Evolutionary conservation across 2,329 filamentous ascomycete species (phyloP).

Genomic region (Aspergillus glaucus): DNA sequence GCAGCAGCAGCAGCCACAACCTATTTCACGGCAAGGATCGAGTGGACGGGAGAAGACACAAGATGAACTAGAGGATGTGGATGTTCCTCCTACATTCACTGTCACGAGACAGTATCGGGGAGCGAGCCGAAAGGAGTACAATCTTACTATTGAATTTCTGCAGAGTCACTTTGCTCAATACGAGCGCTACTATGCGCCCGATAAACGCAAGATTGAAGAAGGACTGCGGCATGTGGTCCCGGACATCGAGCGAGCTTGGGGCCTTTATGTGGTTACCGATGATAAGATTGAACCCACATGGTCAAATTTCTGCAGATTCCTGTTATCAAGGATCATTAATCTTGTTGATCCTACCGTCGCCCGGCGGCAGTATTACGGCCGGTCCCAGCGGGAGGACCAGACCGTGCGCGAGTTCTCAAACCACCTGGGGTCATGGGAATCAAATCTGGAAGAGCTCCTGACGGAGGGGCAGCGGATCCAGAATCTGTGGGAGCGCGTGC

Average conservation of each 20-base stretch:
- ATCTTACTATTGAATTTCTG: neutral
- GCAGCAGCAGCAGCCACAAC: neutral
- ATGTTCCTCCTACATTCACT: neutral
- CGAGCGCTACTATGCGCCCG: neutral
- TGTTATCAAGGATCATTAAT: neutral
- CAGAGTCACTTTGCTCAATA: neutral
- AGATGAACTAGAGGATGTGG: neutral
- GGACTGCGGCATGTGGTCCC: neutral
- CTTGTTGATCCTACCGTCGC: neutral
- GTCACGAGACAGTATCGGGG: neutral
- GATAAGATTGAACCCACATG: neutral
- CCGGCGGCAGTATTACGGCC: neutral
- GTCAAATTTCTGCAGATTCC: neutral
- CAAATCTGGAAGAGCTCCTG: neutral
- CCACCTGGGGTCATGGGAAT: neutral
- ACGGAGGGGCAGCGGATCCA: neutral
- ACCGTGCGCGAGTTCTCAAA: neutral
- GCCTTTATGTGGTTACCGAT: no score
- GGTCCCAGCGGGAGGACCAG: neutral
- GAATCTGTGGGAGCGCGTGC: neutral
- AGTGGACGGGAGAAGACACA: neutral
- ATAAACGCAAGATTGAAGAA: neutral
- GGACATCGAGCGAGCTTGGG: neutral
- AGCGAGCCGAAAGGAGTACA: neutral
- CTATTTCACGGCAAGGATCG: no score